Conservation (phyloP, 441 rosid genomes). For the Erodium trifolium region DNA sequence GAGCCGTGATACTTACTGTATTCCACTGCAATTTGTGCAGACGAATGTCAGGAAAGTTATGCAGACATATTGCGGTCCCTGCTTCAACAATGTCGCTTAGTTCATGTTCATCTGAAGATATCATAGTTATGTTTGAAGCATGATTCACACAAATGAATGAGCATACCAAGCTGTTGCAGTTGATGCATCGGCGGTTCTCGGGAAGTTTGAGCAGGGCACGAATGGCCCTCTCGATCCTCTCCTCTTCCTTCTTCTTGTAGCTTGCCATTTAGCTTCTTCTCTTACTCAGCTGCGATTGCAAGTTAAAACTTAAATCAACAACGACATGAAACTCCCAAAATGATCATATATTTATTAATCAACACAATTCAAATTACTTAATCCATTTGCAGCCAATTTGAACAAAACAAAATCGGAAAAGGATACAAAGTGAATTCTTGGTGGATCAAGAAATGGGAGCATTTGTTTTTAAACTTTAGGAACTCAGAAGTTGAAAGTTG, state of each 20-base stretch:
- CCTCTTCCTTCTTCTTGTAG: slow-evolving; percentile 50
- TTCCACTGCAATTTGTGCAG: slow-evolving; percentile 82
- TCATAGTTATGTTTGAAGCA: too few species aligned
- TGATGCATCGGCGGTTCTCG: slow-evolving; percentile 73
- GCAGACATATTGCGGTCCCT: slow-evolving; percentile 97
- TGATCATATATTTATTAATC: too few species aligned
- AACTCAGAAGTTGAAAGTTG: too few species aligned
- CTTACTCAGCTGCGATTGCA: background rate
- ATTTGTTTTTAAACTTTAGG: too few species aligned
- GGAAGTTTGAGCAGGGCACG: slow-evolving; percentile 66
- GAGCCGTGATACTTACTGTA: slow-evolving; percentile 44
- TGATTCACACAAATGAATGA: background rate
- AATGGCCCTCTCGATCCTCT: slow-evolving; percentile 56
- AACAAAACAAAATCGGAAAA: too few species aligned
- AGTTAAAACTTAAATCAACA: background rate
- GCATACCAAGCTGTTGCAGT: slow-evolving; percentile 68
- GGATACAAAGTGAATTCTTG: too few species aligned
- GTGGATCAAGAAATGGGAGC: too few species aligned
- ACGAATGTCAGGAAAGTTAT: slow-evolving; percentile 80
- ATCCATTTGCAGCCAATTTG: too few species aligned
- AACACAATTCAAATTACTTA: too few species aligned
- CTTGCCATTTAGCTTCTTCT: slow-evolving; percentile 32
- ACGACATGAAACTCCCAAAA: too few species aligned
- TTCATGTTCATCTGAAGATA: background rate
- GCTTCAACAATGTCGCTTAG: slow-evolving; percentile 19